Percentiles rank a stretch among this genome's conserved stretches.
These are phyloP conservation scores for Rhodotorula sp. DNA, from an alignment of 1,284 basidiomycete species.

Conservation along the genomic window DNA sequence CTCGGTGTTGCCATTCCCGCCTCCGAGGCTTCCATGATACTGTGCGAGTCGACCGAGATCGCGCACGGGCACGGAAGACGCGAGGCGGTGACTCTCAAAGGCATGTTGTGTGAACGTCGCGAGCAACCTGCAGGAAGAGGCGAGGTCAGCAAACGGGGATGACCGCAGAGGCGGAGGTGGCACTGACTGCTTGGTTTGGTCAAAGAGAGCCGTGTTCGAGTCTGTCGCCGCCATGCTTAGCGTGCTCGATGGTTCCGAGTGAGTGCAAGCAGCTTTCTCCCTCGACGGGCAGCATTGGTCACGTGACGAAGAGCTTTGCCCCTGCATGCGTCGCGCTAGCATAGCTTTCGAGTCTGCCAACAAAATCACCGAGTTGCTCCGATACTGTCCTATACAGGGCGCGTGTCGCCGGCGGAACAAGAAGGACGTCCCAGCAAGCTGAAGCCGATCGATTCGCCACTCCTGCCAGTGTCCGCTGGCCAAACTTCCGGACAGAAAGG, in stretches of 20 bases:
- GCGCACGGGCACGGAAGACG: constrained; percentile 17
- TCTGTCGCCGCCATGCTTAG: constrained; percentile 6
- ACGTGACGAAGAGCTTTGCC: no score
- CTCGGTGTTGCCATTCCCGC: constrained; percentile 11
- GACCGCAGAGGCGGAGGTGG: no score
- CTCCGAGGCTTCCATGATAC: neutral
- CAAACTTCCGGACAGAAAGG: no score
- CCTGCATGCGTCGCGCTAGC: no score
- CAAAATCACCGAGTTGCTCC: no score
- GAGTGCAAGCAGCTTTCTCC: neutral
- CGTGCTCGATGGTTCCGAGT: neutral
- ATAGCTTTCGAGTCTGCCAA: no score
- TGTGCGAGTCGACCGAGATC: constrained; percentile 1
- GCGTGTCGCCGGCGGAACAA: no score
- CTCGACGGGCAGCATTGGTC: neutral
- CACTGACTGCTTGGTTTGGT: constrained; percentile 30
- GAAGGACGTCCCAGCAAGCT: no score
- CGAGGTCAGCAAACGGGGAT: neutral
- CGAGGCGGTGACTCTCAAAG: constrained; percentile 20
- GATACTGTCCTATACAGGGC: no score
- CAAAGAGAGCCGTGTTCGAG: constrained; percentile 19
- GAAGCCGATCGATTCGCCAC: no score
- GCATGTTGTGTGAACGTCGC: constrained; percentile 9
- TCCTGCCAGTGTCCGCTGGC: no score
- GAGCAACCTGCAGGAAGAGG: constrained; percentile 1